Base-by-base conservation (phyloP, 805 yeast genomes). In the Dipodascus geniculatus region DNA sequence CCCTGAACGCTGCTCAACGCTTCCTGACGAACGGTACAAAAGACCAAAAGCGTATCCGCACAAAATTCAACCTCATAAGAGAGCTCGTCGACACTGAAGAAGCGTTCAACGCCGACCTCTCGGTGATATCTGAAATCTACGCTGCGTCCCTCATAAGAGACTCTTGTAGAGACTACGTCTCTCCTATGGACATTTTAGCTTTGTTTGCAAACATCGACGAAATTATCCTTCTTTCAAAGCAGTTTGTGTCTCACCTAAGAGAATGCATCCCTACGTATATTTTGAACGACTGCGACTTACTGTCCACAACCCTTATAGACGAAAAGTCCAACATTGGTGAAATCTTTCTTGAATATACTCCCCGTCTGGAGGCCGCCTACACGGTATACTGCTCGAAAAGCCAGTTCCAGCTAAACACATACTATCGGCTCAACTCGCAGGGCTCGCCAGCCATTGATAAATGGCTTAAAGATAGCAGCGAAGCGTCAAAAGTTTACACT, bases 31-130 rank as follows among this genome's bases (percentile, higher is more conserved):
- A n/a, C n/a, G n/a, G n/a, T n/a, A n/a, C n/a, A n/a, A 38, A 38
- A n/a, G 44, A 3, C 20, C 61, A 56, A 24, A 49, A 55, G 50
- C 55, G 58, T 11, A 51, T 56, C 22, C 50, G 54, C 42, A 59
- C 51, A 47, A 60, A 65, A 35, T 61, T 63, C 54, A 65, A 66
- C 28, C 57, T 66, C n/a, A 60, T 70, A 28, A 60, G 68, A 9
- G 75, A 72, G 55, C 62, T 72, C 4, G 65, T 70, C 48, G 60
- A 60, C n/a, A 68, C 74, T 9, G 76, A 72, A 54, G 56, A 61
- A 16, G 58, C 59, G 17, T 72, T 68, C 54, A 63, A 68, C 11
- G 61, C 61, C 16, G 75, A 72, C 53, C 56, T 72, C 61, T 63
- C 58, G 1, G 70, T 70, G 2, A 60, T 68, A 3, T 65, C 64